Evolutionary conservation across 495 filamentous ascomycete genomes (phyloP).

Genomic region (Alectoria sarmentosa): DNA sequence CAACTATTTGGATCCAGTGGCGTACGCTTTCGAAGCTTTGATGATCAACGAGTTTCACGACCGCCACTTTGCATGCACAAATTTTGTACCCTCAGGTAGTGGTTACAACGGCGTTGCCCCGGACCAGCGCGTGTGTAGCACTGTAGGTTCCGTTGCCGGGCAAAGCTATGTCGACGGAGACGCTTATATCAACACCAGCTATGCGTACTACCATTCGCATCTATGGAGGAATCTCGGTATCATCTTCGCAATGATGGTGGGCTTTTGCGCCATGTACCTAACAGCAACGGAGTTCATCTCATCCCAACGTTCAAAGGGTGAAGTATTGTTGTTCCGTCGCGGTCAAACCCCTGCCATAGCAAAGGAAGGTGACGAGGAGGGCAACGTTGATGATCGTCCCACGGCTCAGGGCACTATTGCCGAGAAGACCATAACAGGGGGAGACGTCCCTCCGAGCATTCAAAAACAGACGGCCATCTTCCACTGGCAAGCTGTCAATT

Average conservation of each 20-base stretch:
- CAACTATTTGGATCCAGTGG: constrained; percentile 78
- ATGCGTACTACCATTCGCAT: constrained; percentile 52
- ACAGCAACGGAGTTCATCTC: constrained; percentile 66
- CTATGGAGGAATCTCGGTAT: constrained; percentile 83
- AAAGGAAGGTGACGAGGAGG: constrained; percentile 49
- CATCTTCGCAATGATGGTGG: constrained; percentile 63
- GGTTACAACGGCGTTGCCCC: constrained; percentile 41
- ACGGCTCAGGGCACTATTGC: constrained; percentile 32
- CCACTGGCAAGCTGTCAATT: constrained; percentile 79
- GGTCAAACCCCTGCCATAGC: constrained; percentile 60
- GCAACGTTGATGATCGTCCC: constrained; percentile 32
- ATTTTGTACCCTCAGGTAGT: constrained; percentile 50
- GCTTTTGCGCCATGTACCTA: constrained; percentile 61
- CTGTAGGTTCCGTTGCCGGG: constrained; percentile 57
- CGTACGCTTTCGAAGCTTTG: constrained; percentile 78
- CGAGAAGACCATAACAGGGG: constrained; percentile 26
- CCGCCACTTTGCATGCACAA: constrained; percentile 55
- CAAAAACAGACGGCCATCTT: constrained; percentile 68
- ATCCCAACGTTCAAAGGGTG: constrained; percentile 75
- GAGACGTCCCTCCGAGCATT: constrained; percentile 30
- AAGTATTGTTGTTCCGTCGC: constrained; percentile 79
- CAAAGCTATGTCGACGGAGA: constrained; percentile 53
- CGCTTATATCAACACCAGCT: constrained; percentile 55
- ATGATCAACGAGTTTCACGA: constrained; percentile 85
- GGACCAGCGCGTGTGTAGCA: constrained; percentile 49